Conservation (phyloP, 441 rosid genomes). For the Geranium incanum region DNA sequence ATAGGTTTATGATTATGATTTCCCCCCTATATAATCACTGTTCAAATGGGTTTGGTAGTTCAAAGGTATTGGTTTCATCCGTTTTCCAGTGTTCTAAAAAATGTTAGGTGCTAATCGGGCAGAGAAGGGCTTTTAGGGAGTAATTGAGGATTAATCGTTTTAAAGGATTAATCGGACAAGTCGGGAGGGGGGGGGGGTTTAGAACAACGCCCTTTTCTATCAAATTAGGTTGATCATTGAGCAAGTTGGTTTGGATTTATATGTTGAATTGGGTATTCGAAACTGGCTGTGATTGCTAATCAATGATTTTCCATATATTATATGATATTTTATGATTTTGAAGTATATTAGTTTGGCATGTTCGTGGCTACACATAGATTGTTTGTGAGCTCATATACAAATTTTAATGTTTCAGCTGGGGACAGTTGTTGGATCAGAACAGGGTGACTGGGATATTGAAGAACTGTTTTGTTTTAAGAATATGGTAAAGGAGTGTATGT, state of each 20-base stretch:
- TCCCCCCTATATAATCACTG: neutral
- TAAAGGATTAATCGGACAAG: too few relatives aligned
- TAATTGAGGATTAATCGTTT: too few relatives aligned
- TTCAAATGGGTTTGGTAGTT: neutral
- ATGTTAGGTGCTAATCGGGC: too few relatives aligned
- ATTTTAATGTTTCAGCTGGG: slow-evolving; percentile 11
- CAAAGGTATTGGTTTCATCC: neutral
- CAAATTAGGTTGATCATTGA: neutral
- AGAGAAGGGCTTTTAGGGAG: too few relatives aligned
- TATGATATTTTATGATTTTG: neutral
- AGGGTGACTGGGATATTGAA: neutral
- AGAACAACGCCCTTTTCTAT: neutral
- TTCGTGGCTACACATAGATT: neutral
- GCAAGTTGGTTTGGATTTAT: neutral
- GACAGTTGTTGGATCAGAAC: slow-evolving; percentile 25
- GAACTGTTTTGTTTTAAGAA: neutral
- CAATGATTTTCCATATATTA: too few relatives aligned
- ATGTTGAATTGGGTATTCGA: neutral
- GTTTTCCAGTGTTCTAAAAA: too few relatives aligned
- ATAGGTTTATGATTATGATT: neutral
- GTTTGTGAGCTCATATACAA: neutral
- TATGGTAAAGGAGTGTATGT: neutral
- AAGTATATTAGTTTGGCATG: neutral
- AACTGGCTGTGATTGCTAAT: neutral
- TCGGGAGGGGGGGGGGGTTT: too few relatives aligned